Percentiles rank a stretch among this genome's conserved stretches.
phyloP scores from a whole-genome alignment of 768 basidiomycete species.

The Serendipita sp. region DNA sequence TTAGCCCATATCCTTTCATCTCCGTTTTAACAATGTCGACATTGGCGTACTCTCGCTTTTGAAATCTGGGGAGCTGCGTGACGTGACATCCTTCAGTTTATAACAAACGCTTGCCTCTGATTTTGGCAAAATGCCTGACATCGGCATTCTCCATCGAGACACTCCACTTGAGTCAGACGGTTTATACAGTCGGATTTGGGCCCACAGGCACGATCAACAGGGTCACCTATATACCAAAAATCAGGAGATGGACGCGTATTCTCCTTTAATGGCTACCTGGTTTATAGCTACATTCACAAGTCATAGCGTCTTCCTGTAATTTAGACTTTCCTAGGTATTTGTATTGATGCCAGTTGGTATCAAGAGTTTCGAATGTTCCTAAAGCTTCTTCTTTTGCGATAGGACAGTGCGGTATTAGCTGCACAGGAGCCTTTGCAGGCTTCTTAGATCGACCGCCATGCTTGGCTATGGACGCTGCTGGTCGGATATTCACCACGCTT shows the following conservation, averaged over 20 bases:
- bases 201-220: slow-evolving; percentile 55
- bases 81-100: slow-evolving; percentile 8
- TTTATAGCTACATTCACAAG: slow-evolving; percentile 82
- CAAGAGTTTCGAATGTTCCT: slow-evolving; percentile 54
- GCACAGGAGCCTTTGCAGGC: slow-evolving; percentile 15
- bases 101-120: slow-evolving; percentile 51
- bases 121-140: slow-evolving; percentile 74
- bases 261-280: slow-evolving; percentile 45
- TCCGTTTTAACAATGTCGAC: slow-evolving; percentile 88
- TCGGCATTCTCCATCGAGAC: slow-evolving; percentile 76
- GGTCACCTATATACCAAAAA: slow-evolving; percentile 39
- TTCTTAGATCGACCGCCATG: neutral
- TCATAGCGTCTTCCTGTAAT: slow-evolving; percentile 83
- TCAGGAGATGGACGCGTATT: slow-evolving; percentile 16
- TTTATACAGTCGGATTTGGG: slow-evolving; percentile 90
- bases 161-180: slow-evolving; percentile 91
- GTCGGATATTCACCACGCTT: no score
- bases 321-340: slow-evolving; percentile 73
- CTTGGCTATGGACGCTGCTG: no score
- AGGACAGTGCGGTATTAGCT: slow-evolving; percentile 71
- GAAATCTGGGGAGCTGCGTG: slow-evolving; percentile 42
- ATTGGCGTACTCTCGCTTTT: slow-evolving; percentile 64
- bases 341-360: slow-evolving; percentile 73
- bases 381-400: slow-evolving; percentile 58
- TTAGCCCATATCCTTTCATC: slow-evolving; percentile 87